Evolutionary conservation across 495 filamentous ascomycete genomes (phyloP), one percentile per base, ranked within the genome.

Genomic region (Xylaria nigripes): DNA sequence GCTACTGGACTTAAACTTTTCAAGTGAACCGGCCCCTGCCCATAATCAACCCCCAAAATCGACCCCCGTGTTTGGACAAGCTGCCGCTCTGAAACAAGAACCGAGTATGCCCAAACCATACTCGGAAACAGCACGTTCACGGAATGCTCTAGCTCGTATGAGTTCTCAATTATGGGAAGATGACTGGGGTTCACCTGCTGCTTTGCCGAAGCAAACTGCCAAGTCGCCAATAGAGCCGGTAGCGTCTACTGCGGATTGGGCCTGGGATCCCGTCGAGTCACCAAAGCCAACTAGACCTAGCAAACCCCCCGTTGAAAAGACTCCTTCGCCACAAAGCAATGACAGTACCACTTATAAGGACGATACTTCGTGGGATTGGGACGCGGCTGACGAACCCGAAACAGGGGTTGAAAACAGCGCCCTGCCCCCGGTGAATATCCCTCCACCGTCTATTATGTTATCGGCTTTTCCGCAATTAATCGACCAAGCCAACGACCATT

Each of bases 381-480:
- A 62, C 21, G 42, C 59, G 6, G 42, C 61, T n/a, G 62, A 56
- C n/a, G 64, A 51, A 48, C 59, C 48, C 19, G 45, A 54, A 32
- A 34, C 43, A 15, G 52, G 59, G 30, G 30, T 58, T 23, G 45
- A 58, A 50, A 60, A 66, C 34, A 60, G 66, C 25, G 62, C 67
- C 21, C 67, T 73, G 30, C 87, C 89, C 6, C 90, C 90, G 50
- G 88, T 85, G 8, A 95, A 95, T 66, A 81, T 96, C 3, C 92
- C 93, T 18, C 90, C 93, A 1, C 94, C 94, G 7, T 86, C 86
- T 15, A 73, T 93, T 44, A 72, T 97, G 5, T 76, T 98, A 22
- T 77, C 87, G 32, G 66, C 89, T 9, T 87, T 96, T 62, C 80
- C 86, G 23, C 67, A 75, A 12, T 64, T 89, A 6, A 77, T 93